Conservation (phyloP, 805 yeast genomes). For the Huiozyma sinensis region DNA sequence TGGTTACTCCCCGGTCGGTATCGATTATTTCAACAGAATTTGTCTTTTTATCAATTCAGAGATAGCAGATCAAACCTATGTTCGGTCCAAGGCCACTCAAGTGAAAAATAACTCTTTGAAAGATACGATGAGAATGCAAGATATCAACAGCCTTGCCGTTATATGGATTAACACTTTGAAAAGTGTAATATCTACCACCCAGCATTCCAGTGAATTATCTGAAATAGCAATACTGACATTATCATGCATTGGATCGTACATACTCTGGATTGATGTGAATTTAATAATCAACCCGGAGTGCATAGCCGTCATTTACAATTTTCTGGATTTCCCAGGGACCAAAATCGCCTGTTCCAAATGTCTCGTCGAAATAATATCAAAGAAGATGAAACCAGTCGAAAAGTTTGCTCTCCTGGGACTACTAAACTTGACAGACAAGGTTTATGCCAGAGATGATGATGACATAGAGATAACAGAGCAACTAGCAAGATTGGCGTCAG, state of each 20-base stretch:
- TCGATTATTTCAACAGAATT: constrained; percentile 67
- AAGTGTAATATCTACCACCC: constrained; percentile 10
- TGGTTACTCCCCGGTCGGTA: constrained; percentile 32
- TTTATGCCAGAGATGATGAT: constrained; percentile 20
- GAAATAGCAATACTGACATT: constrained; percentile 28
- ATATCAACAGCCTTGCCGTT: constrained; percentile 52
- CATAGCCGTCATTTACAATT: constrained; percentile 47
- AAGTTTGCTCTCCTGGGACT: constrained; percentile 54
- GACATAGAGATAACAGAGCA: constrained; percentile 66
- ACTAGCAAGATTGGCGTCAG: constrained; percentile 61
- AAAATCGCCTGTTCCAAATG: constrained; percentile 47
- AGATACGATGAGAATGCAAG: constrained; percentile 70
- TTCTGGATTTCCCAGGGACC: constrained; percentile 38
- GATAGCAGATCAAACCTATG: constrained; percentile 83
- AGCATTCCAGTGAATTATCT: constrained; percentile 5
- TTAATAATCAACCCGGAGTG: constrained; percentile 47
- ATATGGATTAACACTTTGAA: constrained; percentile 49
- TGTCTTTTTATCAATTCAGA: constrained; percentile 73
- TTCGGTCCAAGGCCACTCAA: constrained; percentile 50
- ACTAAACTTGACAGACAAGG: constrained; percentile 52
- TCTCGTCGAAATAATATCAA: constrained; percentile 50
- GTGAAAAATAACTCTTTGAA: constrained; percentile 65
- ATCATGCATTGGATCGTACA: constrained; percentile 70
- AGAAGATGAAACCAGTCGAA: constrained; percentile 67
- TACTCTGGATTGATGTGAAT: constrained; percentile 85